Conservation (phyloP, 495 filamentous ascomycete genomes). For the Clavariopsis aquatica region DNA sequence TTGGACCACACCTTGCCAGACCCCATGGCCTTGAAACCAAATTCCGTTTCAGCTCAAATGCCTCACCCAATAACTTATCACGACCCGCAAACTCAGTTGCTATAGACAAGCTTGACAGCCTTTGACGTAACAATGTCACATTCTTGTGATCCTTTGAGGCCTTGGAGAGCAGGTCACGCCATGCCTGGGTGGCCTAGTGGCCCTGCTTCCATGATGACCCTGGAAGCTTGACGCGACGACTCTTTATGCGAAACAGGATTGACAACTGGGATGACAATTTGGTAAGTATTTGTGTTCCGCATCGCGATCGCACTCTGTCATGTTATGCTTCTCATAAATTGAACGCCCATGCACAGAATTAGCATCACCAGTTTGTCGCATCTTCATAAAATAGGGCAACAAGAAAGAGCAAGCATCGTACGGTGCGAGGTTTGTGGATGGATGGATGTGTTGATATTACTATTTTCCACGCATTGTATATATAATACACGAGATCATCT, state of each 20-base stretch:
- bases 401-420: no score
- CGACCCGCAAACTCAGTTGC: neutral
- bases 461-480: neutral
- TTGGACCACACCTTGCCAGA: neutral
- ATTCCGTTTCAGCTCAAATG: neutral
- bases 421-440: no score
- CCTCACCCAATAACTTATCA: neutral
- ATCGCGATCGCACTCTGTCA: neutral
- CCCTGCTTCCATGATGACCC: no score
- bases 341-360: no score
- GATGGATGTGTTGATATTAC: no score
- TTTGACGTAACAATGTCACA: neutral
- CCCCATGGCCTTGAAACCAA: neutral
- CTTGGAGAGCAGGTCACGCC: neutral
- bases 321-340: no score
- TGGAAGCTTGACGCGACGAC: constrained; percentile 5
- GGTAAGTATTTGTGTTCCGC: neutral
- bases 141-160: neutral
- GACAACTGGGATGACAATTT: neutral
- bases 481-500: constrained; percentile 11
- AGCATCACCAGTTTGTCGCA: no score
- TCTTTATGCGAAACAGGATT: constrained; percentile 5
- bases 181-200: neutral
- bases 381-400: no score
- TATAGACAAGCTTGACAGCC: neutral